These are phyloP conservation scores for Arachis hypogaea DNA, from an alignment of 306 rosid species.

Conservation along the genomic window DNA sequence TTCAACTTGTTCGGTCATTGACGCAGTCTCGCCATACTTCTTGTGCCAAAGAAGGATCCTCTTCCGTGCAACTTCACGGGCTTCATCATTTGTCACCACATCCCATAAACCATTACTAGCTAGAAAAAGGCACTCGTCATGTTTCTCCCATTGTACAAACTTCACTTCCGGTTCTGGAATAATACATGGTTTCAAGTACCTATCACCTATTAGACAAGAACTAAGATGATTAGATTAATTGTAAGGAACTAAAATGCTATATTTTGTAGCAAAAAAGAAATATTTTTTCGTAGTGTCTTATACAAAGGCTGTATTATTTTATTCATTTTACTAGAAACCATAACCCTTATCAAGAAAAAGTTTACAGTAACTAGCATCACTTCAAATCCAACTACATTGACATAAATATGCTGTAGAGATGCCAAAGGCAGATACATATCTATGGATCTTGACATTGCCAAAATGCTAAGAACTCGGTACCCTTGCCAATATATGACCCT, in stretches of 20 bases:
- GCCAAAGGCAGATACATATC: conserved; percentile 47
- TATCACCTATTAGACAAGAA: conserved; percentile 58
- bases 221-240: neutral
- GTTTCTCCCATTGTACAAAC: conserved; percentile 56
- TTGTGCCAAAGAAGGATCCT: conserved; percentile 84
- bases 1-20: conserved; percentile 33
- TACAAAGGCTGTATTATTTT: neutral
- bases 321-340: neutral
- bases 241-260: neutral
- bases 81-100: conserved; percentile 80
- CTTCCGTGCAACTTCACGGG: conserved; percentile 73
- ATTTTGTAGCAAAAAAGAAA: neutral
- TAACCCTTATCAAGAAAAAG: neutral
- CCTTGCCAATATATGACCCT: conserved; percentile 83
- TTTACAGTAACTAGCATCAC: neutral
- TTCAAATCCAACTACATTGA: neutral
- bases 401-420: neutral
- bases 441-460: conserved; percentile 88
- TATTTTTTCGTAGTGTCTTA: neutral
- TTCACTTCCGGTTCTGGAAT: conserved; percentile 77
- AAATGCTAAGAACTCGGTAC: conserved; percentile 76
- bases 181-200: conserved; percentile 78
- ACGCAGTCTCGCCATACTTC: conserved; percentile 47
- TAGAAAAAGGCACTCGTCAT: conserved; percentile 73
- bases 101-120: conserved; percentile 92